phyloP scores from a whole-genome alignment of 495 filamentous ascomycete species.

The Choiromyces venosus region DNA sequence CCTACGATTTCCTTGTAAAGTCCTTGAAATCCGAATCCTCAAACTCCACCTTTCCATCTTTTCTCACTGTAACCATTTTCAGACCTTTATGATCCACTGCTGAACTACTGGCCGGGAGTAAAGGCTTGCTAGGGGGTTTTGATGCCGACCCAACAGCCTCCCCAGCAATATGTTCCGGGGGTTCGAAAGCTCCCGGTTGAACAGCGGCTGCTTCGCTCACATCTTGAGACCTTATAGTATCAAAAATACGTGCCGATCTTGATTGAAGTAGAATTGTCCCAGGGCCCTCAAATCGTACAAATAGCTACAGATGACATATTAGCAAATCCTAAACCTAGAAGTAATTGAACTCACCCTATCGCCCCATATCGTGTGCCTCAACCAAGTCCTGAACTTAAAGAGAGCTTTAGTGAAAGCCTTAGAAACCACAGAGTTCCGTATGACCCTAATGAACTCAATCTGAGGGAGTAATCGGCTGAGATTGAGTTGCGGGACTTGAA shows the following conservation, averaged over 20 bases:
- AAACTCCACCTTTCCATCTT: constrained; percentile 65
- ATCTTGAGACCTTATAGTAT: constrained; percentile 67
- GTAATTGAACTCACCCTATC: constrained; percentile 58
- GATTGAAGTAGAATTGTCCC: constrained; percentile 79
- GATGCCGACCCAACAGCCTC: neutral
- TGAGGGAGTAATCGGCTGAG: constrained; percentile 49
- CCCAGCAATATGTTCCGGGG: neutral
- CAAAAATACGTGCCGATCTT: constrained; percentile 65
- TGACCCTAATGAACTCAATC: constrained; percentile 62
- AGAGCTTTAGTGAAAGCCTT: constrained; percentile 56
- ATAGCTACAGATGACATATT: constrained; percentile 53
- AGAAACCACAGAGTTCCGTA: constrained; percentile 66
- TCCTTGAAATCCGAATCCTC: constrained; percentile 56
- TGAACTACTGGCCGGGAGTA: neutral
- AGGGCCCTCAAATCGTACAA: constrained; percentile 82
- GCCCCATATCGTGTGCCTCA: constrained; percentile 80
- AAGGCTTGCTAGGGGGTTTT: neutral
- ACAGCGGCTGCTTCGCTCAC: constrained; percentile 80
- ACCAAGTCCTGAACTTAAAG: constrained; percentile 65
- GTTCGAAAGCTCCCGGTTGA: constrained; percentile 43
- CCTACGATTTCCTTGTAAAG: constrained; percentile 40
- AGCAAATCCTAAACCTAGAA: neutral
- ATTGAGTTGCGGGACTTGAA: constrained; percentile 68
- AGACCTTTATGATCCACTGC: constrained; percentile 45
- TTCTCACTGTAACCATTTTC: constrained; percentile 56